Base-by-base conservation (phyloP, 139 green algal species). In the Microglena sp. region DNA sequence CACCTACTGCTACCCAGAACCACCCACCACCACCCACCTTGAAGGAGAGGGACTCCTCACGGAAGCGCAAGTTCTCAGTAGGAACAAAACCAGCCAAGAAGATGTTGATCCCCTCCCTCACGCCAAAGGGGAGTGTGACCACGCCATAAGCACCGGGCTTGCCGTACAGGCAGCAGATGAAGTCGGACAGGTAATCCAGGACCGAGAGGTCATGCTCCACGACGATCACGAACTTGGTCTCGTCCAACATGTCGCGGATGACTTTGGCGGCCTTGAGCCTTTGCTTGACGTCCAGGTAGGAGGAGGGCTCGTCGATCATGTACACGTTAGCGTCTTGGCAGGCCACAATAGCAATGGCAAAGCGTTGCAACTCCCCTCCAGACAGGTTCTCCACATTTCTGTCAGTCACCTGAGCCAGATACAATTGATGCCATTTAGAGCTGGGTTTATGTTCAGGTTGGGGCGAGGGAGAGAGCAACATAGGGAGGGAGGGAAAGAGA, bases 131-230 rank as follows among this genome's bases (percentile, higher is more conserved):
- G 84, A 99, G 78, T 36, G 94, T 99, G 36, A 99, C 94, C 8
- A 99, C 94, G 45, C 94, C 94, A 69, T 99, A 99, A 3, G 94
- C 94, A 31, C 89, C 87, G 1, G 94, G 94, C 82, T 96, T 95
- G 69, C 94, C 94, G 65, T 99, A 99, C 70, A 99, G 77, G 83
- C 92, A 98, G 86, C 94, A 98, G 70, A 99, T 93, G 84, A 97
- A 99, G 88, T 99, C 94, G 1, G 89, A 96, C 18, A 99, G 81
- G 81, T 99, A 99, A 84, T 99, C 94, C 62, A 99, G 85, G 68
- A 99, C 94, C n/a, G 79, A 82, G 50, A 90, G 69, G 64, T 97
- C 90, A 79, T 98, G 92, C 87, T 99, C 93, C 62, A 98, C 93
- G 18, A 96, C 90, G 26, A 98, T 96, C 5, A 99, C 90, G 68